Evolutionary conservation across 1,284 basidiomycete species (phyloP), one percentile per base, ranked within the genome.

Genomic region (Pholiota adiposa): DNA sequence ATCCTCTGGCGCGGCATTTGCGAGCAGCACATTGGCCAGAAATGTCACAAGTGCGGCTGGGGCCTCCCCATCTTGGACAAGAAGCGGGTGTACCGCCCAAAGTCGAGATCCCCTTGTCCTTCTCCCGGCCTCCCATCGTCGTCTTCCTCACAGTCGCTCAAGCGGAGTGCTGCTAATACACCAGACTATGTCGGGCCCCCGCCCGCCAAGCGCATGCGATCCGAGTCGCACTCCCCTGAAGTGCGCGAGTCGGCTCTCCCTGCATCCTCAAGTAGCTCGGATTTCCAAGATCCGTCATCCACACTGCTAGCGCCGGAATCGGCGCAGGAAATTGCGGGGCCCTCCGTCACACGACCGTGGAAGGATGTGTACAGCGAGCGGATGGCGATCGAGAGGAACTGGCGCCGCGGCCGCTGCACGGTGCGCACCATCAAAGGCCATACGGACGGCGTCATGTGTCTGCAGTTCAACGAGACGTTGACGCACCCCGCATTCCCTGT

Each of bases 351-450:
- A 16, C 88, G 94, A 51, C 97, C 97, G 0, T 99, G 97, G 97
- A 99, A 99, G 75, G 89, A 92, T 63, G 96, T 99, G n/a, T 99
- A 99, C 77, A 96, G 93, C 73, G 97, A 99, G 74, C 89, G 97
- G 16, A 86, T 99, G 68, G 90, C 91, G 29, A 89, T 99, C 57
- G 97, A 98, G 76, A 88, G 95, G 48, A 99, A 99, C 74, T 99
- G 97, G 97, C 87, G 97, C 33, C 89, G 94, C 53, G 97, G 96
- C 6, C 86, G 94, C 36, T 97, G 90, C 75, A 89, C 86, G 3
- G 90, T 92, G 49, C 91, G 90, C 50, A 92, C 89, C 0, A 81
- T 99, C 50, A 88, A 90, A 66, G 97, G 97, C 0, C 97, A 99
- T 76, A 92, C 93, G 4, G 95, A 99, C 70, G 94, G 96, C 58